These are phyloP conservation scores for Clitopilus passeckerianus DNA, from an alignment of 768 basidiomycete species.

Conservation along the genomic window DNA sequence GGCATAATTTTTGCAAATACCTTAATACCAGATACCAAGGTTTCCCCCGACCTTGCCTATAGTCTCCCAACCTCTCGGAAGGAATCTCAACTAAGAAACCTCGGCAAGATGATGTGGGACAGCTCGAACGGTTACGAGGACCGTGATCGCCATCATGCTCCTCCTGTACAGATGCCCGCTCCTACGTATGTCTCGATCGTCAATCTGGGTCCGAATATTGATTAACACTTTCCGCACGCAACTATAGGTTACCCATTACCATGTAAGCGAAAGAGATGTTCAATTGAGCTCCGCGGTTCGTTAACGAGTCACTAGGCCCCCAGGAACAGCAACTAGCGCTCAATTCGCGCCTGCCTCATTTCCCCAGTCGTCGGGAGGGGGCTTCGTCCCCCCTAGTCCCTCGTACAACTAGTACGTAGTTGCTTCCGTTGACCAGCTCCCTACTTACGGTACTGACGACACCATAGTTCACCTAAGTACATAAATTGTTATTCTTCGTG, in stretches of 20 bases:
- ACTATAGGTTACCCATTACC: conserved; percentile 18
- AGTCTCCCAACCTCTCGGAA: not conserved
- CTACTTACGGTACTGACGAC: not conserved
- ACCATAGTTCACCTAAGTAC: not conserved
- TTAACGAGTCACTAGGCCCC: not conserved
- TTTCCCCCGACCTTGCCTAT: not conserved
- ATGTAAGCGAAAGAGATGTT: conserved; percentile 18
- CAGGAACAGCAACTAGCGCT: conserved; percentile 3
- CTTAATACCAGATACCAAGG: not conserved
- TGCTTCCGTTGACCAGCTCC: not conserved
- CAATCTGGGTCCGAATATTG: not conserved
- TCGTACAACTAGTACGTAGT: conserved; percentile 9
- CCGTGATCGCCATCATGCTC: conserved; percentile 19
- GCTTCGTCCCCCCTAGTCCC: conserved; percentile 9
- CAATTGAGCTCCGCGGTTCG: not conserved
- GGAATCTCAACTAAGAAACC: not conserved
- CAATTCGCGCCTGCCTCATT: conserved; percentile 8
- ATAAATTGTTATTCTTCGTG: not conserved
- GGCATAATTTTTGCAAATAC: not conserved
- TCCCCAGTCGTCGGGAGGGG: conserved; percentile 2
- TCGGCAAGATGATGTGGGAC: conserved; percentile 38
- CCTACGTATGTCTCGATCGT: conserved; percentile 19
- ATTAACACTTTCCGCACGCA: not conserved
- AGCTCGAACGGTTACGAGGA: conserved; percentile 16
- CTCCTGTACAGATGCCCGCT: conserved; percentile 16